Conservation (phyloP, 495 filamentous ascomycete genomes). For the Daldinia concentrica region DNA sequence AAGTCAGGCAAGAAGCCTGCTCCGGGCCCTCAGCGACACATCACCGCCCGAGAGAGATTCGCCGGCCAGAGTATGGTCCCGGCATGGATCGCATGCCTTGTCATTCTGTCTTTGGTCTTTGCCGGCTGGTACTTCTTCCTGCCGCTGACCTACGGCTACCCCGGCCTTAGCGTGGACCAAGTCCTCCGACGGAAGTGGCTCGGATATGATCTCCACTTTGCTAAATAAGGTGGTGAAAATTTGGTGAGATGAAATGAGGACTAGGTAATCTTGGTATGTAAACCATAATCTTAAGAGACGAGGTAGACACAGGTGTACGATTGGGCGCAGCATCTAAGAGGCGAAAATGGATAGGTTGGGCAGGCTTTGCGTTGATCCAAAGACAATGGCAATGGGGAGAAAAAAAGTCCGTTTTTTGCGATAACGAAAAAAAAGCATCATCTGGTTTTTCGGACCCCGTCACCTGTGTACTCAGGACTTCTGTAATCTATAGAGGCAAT, state of each 20-base stretch:
- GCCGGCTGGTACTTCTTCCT: conserved; percentile 92
- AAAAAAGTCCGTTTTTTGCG: conserved; percentile 36
- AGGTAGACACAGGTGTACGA: conserved; percentile 31
- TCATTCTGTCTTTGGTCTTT: conserved; percentile 73
- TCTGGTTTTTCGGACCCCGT: neutral
- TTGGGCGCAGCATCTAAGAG: conserved; percentile 27
- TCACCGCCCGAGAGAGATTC: conserved; percentile 80
- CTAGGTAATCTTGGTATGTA: conserved; percentile 30
- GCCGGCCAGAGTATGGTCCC: conserved; percentile 79
- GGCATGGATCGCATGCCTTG: conserved; percentile 77
- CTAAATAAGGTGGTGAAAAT: conserved; percentile 70
- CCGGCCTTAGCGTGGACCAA: conserved; percentile 83
- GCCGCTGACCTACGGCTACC: conserved; percentile 93
- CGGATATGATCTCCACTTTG: conserved; percentile 97
- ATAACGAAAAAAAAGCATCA: conserved; percentile 19
- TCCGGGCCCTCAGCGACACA: conserved; percentile 57
- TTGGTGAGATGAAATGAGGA: neutral
- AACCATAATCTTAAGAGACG: conserved; percentile 19
- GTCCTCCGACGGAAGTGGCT: conserved; percentile 93
- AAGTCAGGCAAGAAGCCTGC: conserved; percentile 63
- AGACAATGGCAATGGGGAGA: conserved; percentile 17
- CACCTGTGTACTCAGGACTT: conserved; percentile 28
- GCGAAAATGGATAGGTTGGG: conserved; percentile 39
- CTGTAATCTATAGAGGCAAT: conserved; percentile 19
- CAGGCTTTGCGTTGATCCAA: conserved; percentile 22